Evolutionary conservation across 495 filamentous ascomycete species (phyloP).

Genomic region (Acidomyces sp.): DNA sequence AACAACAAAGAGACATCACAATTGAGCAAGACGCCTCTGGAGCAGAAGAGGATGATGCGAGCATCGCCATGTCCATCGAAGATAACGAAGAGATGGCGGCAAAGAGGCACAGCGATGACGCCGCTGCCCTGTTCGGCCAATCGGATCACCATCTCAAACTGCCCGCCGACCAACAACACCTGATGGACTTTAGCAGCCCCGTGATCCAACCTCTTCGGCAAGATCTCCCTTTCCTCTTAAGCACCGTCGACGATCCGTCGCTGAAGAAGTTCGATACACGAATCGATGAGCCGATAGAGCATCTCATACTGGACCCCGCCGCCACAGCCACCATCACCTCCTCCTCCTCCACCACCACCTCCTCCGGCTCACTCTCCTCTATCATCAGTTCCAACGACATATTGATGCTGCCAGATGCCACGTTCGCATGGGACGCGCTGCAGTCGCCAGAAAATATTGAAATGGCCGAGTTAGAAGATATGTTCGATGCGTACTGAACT

Average conservation of each 20-base stretch:
- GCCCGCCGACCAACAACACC: slow-evolving; percentile 5
- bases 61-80: slow-evolving; percentile 21
- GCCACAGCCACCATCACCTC: too few species aligned
- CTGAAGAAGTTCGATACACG: slow-evolving; percentile 5
- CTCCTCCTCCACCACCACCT: too few species aligned
- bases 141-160: slow-evolving; percentile 16
- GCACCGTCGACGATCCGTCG: too few species aligned
- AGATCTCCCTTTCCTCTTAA: too few species aligned
- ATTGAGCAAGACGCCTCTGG: slow-evolving; percentile 7
- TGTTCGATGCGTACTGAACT: slow-evolving; percentile 43
- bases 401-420: slow-evolving; percentile 8
- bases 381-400: background rate
- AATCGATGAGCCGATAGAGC: slow-evolving; percentile 1
- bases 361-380: too few species aligned
- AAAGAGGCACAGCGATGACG: slow-evolving; percentile 28
- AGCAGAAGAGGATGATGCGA: slow-evolving; percentile 11
- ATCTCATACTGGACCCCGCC: background rate
- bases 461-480: slow-evolving; percentile 81
- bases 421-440: slow-evolving; percentile 45
- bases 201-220: slow-evolving; percentile 24
- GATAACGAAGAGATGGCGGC: slow-evolving; percentile 29
- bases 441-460: slow-evolving; percentile 78
- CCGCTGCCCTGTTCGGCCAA: slow-evolving; percentile 31
- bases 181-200: slow-evolving; percentile 25
- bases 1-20: slow-evolving; percentile 10